phyloP scores from a whole-genome alignment of 164 flowering plant genomes.

The Saururus chinensis region DNA sequence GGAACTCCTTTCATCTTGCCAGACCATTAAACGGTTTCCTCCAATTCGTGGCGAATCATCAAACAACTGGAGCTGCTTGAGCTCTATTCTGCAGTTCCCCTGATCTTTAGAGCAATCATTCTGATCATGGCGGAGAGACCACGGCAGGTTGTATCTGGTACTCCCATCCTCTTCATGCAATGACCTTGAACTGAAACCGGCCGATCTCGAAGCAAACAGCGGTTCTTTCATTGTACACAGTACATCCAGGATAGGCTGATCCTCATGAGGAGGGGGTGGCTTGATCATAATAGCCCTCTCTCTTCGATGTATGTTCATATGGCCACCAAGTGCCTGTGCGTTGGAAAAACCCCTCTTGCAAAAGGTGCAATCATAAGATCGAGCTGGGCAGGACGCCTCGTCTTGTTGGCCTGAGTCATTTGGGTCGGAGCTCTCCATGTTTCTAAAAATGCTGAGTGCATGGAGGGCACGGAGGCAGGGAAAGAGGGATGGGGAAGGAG shows the following conservation, averaged over 20 bases:
- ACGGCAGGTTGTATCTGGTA: conserved; percentile 3
- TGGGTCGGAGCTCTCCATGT: conserved; percentile 7
- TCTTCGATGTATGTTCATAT: conserved; percentile 42
- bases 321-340: conserved; percentile 43
- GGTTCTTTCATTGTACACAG: conserved; percentile 3
- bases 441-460: too few species aligned
- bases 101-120: not conserved
- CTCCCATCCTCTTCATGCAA: not conserved
- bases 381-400: conserved; percentile 5
- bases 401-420: not conserved
- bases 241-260: conserved; percentile 10
- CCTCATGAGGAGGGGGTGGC: conserved; percentile 8
- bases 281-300: conserved; percentile 45
- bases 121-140: not conserved
- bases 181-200: not conserved
- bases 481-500: conserved; percentile 1
- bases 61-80: conserved; percentile 20
- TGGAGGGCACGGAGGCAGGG: too few species aligned
- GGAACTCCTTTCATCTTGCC: conserved; percentile 1
- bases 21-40: not conserved
- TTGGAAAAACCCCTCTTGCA: conserved; percentile 31
- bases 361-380: conserved; percentile 24
- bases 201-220: not conserved
- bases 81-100: conserved; percentile 4
- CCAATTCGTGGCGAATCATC: conserved; percentile 8